phyloP scores from a whole-genome alignment of 192 early-diverging fungal genomes.

The Geranomyces michiganensis region DNA sequence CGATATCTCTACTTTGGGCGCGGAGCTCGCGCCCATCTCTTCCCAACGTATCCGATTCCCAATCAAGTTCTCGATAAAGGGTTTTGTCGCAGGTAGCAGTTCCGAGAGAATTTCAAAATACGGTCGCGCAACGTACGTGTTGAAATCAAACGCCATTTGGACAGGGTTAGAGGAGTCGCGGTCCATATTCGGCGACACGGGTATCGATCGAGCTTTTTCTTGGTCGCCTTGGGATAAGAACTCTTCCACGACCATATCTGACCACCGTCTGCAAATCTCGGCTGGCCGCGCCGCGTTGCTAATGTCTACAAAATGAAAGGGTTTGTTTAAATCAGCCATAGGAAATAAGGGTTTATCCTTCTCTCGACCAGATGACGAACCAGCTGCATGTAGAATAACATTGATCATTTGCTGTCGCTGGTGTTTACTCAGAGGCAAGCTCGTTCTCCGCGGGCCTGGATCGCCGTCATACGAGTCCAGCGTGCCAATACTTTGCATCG shows the following conservation, averaged over 20 bases:
- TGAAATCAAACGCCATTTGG: constrained; percentile 80
- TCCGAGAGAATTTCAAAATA: constrained; percentile 83
- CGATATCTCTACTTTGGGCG: not conserved
- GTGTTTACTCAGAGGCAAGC: constrained; percentile 20
- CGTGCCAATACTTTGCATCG: too few relatives aligned
- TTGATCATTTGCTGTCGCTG: constrained; percentile 47
- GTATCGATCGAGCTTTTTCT: constrained; percentile 74
- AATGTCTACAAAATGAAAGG: constrained; percentile 56
- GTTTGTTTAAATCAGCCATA: constrained; percentile 8
- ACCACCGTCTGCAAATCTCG: constrained; percentile 86
- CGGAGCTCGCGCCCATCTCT: constrained; percentile 28
- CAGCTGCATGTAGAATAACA: constrained; percentile 80
- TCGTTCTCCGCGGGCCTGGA: not conserved
- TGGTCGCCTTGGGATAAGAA: constrained; percentile 87
- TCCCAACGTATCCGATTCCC: constrained; percentile 65
- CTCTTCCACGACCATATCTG: constrained; percentile 81
- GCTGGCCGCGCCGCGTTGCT: constrained; percentile 86
- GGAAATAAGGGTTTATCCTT: not conserved
- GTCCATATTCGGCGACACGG: constrained; percentile 90
- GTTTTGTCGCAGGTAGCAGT: constrained; percentile 69
- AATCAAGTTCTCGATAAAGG: constrained; percentile 58
- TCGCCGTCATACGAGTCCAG: too few relatives aligned
- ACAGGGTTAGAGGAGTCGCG: constrained; percentile 60
- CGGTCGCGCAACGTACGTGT: constrained; percentile 82
- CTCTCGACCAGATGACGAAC: constrained; percentile 16